phyloP scores from a whole-genome alignment of 164 flowering plant genomes.

The Berberis thunbergii region DNA sequence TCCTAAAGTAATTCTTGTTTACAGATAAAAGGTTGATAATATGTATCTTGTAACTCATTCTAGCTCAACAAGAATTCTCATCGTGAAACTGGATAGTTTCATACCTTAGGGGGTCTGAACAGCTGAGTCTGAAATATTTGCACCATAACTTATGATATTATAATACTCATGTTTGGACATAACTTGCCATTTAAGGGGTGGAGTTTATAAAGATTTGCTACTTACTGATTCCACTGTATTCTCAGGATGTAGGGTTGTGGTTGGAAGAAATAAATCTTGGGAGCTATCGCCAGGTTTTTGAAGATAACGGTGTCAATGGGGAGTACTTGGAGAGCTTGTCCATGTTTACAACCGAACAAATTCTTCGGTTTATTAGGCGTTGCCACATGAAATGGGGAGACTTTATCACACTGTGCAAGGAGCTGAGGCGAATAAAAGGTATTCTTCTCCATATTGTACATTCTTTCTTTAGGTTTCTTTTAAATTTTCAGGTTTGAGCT shows the following conservation, averaged over 20 bases:
- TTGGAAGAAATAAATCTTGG: conserved; percentile 93
- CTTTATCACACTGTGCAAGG: conserved; percentile 97
- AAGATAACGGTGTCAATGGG: conserved; percentile 88
- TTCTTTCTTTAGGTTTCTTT: neutral
- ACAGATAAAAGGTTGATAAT: no score
- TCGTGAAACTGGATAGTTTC: neutral
- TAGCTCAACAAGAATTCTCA: neutral
- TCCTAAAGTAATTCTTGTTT: no score
- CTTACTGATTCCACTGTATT: neutral
- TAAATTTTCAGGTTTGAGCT: neutral
- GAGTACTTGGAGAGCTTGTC: conserved; percentile 93
- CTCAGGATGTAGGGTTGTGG: conserved; percentile 95
- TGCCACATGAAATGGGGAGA: conserved; percentile 99
- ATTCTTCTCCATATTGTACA: conserved; percentile 7
- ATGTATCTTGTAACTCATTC: no score
- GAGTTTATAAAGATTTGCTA: neutral
- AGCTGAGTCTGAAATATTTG: no score
- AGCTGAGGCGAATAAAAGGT: conserved; percentile 95
- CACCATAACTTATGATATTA: neutral
- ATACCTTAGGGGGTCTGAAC: neutral
- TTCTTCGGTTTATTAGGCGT: conserved; percentile 84
- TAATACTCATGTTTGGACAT: neutral
- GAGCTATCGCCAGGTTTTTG: conserved; percentile 67
- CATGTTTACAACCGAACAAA: conserved; percentile 94
- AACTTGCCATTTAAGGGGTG: neutral